A percentile compares a stretch with the other conserved stretches of the same genome.
These are phyloP conservation scores for Papiliotrema flavescens DNA, from an alignment of 1,284 basidiomycete species.

Conservation along the genomic window DNA sequence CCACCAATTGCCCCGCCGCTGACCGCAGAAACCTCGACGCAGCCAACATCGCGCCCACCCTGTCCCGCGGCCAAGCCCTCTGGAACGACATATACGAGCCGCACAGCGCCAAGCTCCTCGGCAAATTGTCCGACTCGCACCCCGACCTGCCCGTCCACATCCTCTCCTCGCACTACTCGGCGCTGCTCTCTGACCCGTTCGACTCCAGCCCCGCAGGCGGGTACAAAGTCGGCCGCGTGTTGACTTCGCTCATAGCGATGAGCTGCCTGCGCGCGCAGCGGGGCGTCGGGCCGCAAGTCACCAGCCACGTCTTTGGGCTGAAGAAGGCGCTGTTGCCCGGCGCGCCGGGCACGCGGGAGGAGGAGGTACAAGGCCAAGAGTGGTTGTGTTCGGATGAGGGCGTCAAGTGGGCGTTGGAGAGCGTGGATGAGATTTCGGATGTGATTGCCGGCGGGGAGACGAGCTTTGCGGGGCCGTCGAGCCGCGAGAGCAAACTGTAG, in stretches of 20 bases:
- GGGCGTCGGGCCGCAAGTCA: conserved; percentile 85
- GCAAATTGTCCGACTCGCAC: conserved; percentile 76
- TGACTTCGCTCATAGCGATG: conserved; percentile 84
- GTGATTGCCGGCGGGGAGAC: conserved; percentile 21
- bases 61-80: conserved; percentile 63
- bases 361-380: conserved; percentile 57
- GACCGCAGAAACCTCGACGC: conserved; percentile 15
- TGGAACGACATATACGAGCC: conserved; percentile 93
- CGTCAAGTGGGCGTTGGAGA: conserved; percentile 83
- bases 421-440: conserved; percentile 62
- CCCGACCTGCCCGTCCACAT: conserved; percentile 74
- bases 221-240: conserved; percentile 63
- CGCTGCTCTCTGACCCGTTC: conserved; percentile 70
- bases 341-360: conserved; percentile 56
- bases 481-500: conserved; percentile 9
- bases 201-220: conserved; percentile 41
- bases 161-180: conserved; percentile 82
- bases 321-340: conserved; percentile 61
- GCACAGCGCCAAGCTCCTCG: conserved; percentile 80
- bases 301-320: conserved; percentile 87
- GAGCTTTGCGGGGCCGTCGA: conserved; percentile 21
- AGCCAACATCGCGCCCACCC: conserved; percentile 64
- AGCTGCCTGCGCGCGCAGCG: conserved; percentile 87
- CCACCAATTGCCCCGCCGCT: too few relatives aligned
- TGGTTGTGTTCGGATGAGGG: conserved; percentile 90